Evolutionary conservation across 1,139 yeast genomes (phyloP).

Genomic region (Geotrichum candidum): DNA sequence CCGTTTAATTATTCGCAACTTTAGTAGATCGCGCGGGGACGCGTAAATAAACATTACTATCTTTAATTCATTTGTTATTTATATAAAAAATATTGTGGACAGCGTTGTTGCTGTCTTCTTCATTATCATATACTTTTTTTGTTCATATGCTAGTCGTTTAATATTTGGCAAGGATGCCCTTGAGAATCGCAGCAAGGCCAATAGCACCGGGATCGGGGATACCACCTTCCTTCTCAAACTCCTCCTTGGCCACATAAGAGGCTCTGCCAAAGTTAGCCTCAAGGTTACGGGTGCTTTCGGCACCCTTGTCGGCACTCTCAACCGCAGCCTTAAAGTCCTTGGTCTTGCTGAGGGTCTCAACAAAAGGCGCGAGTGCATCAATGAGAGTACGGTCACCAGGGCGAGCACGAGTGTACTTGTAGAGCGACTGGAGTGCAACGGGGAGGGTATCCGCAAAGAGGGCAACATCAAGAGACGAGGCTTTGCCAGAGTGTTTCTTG

Average conservation of each 20-base stretch:
- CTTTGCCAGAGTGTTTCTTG: conserved; percentile 26
- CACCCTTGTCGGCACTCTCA: conserved; percentile 66
- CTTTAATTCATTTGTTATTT: neutral
- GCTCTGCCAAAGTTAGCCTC: conserved; percentile 92
- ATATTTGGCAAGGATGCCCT: neutral
- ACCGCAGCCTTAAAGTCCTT: conserved; percentile 53
- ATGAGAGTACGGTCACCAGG: conserved; percentile 50
- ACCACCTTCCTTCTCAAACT: conserved; percentile 41
- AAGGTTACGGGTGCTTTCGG: conserved; percentile 63
- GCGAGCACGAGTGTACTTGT: conserved; percentile 81
- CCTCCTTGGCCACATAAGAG: conserved; percentile 70
- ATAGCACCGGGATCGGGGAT: conserved; percentile 92
- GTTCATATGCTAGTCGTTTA: neutral
- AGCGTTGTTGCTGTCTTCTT: neutral
- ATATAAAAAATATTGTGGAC: neutral
- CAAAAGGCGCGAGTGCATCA: conserved; percentile 62
- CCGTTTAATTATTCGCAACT: neutral
- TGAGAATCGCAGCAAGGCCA: conserved; percentile 34
- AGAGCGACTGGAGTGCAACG: conserved; percentile 54
- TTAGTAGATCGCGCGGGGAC: neutral
- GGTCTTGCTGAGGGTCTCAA: conserved; percentile 50
- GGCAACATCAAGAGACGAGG: conserved; percentile 32
- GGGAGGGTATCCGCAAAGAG: conserved; percentile 43
- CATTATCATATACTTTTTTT: neutral
- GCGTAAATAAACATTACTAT: neutral